phyloP scores from a whole-genome alignment of 2,329 filamentous ascomycete genomes.

The Coleophoma eucalyptorum region DNA sequence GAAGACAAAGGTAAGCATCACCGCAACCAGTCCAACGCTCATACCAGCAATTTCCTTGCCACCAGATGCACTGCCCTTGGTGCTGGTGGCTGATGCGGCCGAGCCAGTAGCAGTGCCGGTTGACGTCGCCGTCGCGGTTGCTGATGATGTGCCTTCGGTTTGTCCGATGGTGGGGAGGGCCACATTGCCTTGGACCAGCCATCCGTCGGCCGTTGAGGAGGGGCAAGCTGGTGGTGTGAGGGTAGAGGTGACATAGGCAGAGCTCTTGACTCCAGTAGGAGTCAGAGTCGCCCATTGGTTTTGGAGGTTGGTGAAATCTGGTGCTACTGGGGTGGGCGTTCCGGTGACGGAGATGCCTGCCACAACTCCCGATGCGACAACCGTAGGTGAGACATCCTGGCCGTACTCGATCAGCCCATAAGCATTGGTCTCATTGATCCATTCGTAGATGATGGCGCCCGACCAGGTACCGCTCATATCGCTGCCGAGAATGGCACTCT shows the following conservation, averaged over 20 bases:
- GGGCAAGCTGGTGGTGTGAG: constrained; percentile 67
- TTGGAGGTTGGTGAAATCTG: constrained; percentile 76
- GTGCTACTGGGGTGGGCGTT: constrained; percentile 66
- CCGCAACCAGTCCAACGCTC: constrained; percentile 41
- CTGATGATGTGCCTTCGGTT: constrained; percentile 23
- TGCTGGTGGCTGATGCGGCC: constrained; percentile 29
- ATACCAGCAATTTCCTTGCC: constrained; percentile 46
- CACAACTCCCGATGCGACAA: constrained; percentile 47
- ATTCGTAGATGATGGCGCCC: constrained; percentile 83
- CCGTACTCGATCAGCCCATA: constrained; percentile 81
- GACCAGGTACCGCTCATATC: constrained; percentile 70
- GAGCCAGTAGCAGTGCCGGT: constrained; percentile 27
- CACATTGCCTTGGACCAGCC: constrained; percentile 68
- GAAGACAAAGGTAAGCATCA: constrained; percentile 49
- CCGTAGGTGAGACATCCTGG: constrained; percentile 42
- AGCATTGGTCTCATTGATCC: constrained; percentile 79
- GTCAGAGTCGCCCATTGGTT: constrained; percentile 62
- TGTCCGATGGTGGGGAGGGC: constrained; percentile 62
- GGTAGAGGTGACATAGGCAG: constrained; percentile 55
- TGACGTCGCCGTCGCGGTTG: constrained; percentile 21
- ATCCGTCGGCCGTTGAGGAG: constrained; percentile 59
- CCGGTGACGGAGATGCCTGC: constrained; percentile 68
- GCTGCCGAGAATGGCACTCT: constrained; percentile 70
- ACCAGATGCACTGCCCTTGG: constrained; percentile 37
- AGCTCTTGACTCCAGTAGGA: constrained; percentile 58